Evolutionary conservation across 352 stramenopile species (phyloP), one percentile per base, ranked within the genome.

Genomic region (Phytophthora tubulina): DNA sequence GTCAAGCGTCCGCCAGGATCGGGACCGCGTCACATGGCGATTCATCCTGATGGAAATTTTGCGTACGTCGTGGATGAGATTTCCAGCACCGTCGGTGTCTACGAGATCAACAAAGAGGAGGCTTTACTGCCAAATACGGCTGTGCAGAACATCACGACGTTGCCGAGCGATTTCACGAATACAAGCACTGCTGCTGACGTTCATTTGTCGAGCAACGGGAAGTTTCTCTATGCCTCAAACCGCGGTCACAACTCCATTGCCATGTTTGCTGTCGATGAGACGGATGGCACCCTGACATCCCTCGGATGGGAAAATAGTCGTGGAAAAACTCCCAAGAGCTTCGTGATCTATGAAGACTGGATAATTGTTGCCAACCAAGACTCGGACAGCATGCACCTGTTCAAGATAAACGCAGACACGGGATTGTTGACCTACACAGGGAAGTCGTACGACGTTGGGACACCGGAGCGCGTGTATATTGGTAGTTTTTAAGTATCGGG

Each of bases 161-260:
- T 91, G 27, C 79, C 83, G 6, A 17, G 35, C 0, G 65, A 55
- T 27, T 84, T 78, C 31, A 76, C 41, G 5, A 73, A 67, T 35
- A 59, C 49, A 8, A 76, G 55, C 9, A 67, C 64, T 30, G 63
- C 51, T 50, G 76, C 82, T 1, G 82, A 85, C 33, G 76, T 90
- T 59, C 72, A 89, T 36, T 67, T 85, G 11, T 86, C 80, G 7
- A 64, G 50, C 7, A 72, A 74, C 53, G 80, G 78, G 33, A 75
- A 78, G 15, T 91, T 86, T 38, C 33, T 91, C 11, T 91, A 87
- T 70, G 60, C 72, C n/a, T 89, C 83, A n/a, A 91, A 88, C 68
- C 83, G 81, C 51, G 77, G 72, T 27, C 79, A 91, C 73, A 70
- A 91, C 61, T 85, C 76, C 35, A 86, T 91, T 41, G 76, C 80